Percentiles rank a stretch among this genome's conserved stretches.
phyloP scores from a whole-genome alignment of 345 rosid species.

The Syzygium grande region DNA sequence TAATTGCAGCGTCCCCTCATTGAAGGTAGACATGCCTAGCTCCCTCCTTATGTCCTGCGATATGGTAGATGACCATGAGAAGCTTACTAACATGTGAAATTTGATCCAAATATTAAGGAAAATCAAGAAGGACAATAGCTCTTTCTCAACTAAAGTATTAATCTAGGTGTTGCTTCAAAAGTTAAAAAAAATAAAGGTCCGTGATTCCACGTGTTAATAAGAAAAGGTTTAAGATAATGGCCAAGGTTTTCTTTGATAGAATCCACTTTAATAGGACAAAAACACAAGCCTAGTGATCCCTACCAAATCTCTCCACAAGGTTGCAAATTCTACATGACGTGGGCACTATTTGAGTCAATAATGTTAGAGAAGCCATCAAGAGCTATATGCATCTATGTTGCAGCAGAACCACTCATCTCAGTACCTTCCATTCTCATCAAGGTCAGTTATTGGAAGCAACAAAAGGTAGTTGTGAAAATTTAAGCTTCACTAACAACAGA shows the following conservation, averaged over 20 bases:
- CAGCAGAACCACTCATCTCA: neutral
- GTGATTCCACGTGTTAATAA: neutral
- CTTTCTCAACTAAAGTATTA: neutral
- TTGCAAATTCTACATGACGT: neutral
- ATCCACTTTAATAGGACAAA: neutral
- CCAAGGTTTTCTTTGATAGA: neutral
- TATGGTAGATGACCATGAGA: neutral
- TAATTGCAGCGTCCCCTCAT: constrained; percentile 10
- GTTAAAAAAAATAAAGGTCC: neutral
- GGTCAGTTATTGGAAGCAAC: neutral
- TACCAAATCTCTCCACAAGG: neutral
- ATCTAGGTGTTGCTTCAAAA: neutral
- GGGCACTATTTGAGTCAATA: neutral
- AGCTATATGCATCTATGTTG: neutral
- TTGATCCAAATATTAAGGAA: neutral
- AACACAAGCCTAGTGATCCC: neutral
- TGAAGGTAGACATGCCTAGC: constrained; percentile 26
- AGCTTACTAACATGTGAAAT: neutral
- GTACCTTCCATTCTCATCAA: neutral
- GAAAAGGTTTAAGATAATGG: neutral
- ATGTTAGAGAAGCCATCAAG: neutral
- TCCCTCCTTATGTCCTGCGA: constrained; percentile 36
- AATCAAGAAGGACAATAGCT: neutral
- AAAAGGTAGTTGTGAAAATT: neutral
- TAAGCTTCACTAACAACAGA: neutral